Evolutionary conservation across 768 basidiomycete species (phyloP), one percentile per base, ranked within the genome.

Genomic region (Pulveroboletus ravenelii): DNA sequence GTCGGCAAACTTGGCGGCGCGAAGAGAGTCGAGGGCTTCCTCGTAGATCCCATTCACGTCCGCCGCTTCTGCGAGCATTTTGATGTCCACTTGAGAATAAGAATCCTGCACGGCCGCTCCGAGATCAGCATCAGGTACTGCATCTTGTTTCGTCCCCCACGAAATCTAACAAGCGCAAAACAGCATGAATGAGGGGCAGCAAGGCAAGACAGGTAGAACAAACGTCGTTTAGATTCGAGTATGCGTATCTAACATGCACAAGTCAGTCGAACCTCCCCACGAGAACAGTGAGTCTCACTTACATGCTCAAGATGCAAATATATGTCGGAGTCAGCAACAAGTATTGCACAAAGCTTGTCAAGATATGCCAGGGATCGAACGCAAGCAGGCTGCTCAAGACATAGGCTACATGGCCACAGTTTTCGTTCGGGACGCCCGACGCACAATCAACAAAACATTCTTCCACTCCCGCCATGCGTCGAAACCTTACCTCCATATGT

Each of bases 141-240:
- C 78, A 32, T 92, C 89, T 69, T 92, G 88, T 68, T 97, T 97
- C n/a, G 93, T 97, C 6, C 93, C 93, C 93, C 93, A 91, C 23
- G 90, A 90, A 38, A 90, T 89, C 86, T 89, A 60, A 5, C 40
- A 35, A 14, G 14, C 35, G 41, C 41, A 30, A 38, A 48, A 48
- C 34, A 25, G 43, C 14, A n/a, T 20, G 14, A 51, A 18, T 29
- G 44, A 59, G n/a, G 54, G 50, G 27, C 58, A 17, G 48, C 55
- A 54, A 36, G 54, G 50, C 31, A 37, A 30, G 23, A 41, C 17
- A 41, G 51, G 34, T 29, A 41, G 27, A 37, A 53, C 58, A 29
- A 20, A 92, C 87, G 60, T 93, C 90, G 65, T 93, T 87, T 6
- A 93, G 73, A 66, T 92, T 93, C 42, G 84, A 81, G 66, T 86